Evolutionary conservation across 202 grass and related monocot genomes (phyloP).

Genomic region (Elaeis oleifera): DNA sequence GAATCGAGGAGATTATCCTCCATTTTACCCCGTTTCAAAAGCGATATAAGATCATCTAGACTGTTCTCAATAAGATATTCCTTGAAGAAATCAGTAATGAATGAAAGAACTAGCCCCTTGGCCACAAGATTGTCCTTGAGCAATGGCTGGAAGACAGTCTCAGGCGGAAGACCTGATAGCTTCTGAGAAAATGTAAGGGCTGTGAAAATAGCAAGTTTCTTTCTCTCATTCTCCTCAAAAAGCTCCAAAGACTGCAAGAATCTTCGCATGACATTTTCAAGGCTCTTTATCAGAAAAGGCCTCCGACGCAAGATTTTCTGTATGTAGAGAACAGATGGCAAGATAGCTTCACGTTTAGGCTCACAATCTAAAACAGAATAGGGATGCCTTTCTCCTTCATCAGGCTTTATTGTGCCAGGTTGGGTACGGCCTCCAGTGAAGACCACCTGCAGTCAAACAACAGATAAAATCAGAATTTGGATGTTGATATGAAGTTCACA

Average conservation of each 20-base stretch:
- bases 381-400: conserved; percentile 14
- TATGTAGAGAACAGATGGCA: conserved; percentile 10
- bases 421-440: conserved; percentile 14
- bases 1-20: conserved; percentile 13
- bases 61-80: conserved; percentile 19
- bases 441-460: conserved; percentile 4
- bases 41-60: conserved; percentile 13
- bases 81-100: conserved; percentile 18
- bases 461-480: neutral
- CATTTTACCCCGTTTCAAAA: conserved; percentile 15
- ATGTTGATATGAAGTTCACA: too few species aligned
- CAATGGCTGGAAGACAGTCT: conserved; percentile 14
- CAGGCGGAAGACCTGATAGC: conserved; percentile 12
- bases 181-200: conserved; percentile 16
- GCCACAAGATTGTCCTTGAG: conserved; percentile 13
- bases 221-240: conserved; percentile 17
- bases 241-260: conserved; percentile 15
- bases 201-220: conserved; percentile 17
- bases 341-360: conserved; percentile 10
- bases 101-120: conserved; percentile 14
- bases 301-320: conserved; percentile 10
- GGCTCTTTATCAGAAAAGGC: conserved; percentile 15
- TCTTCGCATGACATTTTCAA: conserved; percentile 20
- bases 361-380: conserved; percentile 14
- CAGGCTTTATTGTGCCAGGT: conserved; percentile 15